phyloP scores from a whole-genome alignment of 768 basidiomycete species.

The Mycena rosella region DNA sequence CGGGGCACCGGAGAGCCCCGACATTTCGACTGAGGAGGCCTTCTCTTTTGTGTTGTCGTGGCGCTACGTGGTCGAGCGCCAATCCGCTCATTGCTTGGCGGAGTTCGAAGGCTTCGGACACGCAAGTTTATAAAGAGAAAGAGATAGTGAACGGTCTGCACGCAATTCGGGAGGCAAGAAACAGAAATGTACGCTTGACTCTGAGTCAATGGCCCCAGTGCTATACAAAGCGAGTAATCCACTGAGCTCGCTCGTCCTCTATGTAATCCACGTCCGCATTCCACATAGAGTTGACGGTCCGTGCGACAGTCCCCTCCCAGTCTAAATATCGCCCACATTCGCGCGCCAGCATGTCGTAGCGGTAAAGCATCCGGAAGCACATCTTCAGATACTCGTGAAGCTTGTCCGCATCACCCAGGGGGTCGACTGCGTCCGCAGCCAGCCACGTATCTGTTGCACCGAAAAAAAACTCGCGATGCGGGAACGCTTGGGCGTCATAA shows the following conservation, averaged over 20 bases:
- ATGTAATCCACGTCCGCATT: conserved; percentile 5
- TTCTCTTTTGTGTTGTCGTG: too few relatives aligned
- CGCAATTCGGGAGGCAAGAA: too few relatives aligned
- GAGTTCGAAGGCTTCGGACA: too few relatives aligned
- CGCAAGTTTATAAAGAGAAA: too few relatives aligned
- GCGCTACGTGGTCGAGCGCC: too few relatives aligned
- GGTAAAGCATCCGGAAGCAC: conserved; percentile 52
- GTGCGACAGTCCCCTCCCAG: conserved; percentile 46
- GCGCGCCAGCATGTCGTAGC: conserved; percentile 50
- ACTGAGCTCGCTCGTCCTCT: neutral
- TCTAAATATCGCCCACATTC: conserved; percentile 50
- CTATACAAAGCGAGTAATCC: conserved; percentile 25
- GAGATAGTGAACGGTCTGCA: too few relatives aligned
- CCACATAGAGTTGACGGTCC: conserved; percentile 5
- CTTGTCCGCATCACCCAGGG: conserved; percentile 37
- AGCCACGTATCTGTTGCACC: conserved; percentile 17
- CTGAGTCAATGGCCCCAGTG: too few relatives aligned
- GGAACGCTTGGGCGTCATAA: conserved; percentile 48
- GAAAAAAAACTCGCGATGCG: conserved; percentile 45
- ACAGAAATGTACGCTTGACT: too few relatives aligned
- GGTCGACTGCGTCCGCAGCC: conserved; percentile 12
- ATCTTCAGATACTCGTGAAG: conserved; percentile 52
- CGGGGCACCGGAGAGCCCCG: too few relatives aligned
- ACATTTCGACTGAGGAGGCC: too few relatives aligned
- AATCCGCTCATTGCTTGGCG: too few relatives aligned